Conservation (phyloP, 1,284 basidiomycete genomes). For the Heliocybe sulcata region DNA sequence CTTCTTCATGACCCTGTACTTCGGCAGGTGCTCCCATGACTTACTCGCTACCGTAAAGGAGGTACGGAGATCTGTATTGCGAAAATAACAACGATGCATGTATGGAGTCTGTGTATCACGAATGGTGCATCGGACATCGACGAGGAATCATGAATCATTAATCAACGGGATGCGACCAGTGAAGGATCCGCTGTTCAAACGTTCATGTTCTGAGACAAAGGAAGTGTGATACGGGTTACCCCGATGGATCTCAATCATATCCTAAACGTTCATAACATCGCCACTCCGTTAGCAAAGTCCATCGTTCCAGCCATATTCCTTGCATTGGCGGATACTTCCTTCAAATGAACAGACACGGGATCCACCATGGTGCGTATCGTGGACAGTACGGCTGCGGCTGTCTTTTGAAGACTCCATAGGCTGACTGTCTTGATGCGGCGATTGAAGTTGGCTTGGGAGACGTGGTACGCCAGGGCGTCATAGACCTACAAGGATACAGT, state of each 20-base stretch:
- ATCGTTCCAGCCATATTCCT: not conserved
- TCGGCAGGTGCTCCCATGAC: too few relatives aligned
- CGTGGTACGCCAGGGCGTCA: conserved; percentile 88
- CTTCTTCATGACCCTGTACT: too few relatives aligned
- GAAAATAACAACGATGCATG: too few relatives aligned
- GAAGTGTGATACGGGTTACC: too few relatives aligned
- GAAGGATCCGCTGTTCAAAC: too few relatives aligned
- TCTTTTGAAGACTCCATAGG: conserved; percentile 75
- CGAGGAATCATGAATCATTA: too few relatives aligned
- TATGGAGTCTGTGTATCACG: too few relatives aligned
- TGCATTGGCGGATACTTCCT: conserved; percentile 27
- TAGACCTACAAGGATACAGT: conserved; percentile 48
- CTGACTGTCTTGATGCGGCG: conserved; percentile 82
- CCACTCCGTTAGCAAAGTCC: not conserved
- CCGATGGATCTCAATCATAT: not conserved
- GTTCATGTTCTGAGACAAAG: too few relatives aligned
- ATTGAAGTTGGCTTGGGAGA: conserved; percentile 81
- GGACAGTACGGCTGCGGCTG: conserved; percentile 56
- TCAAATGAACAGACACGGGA: conserved; percentile 39
- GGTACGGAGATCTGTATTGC: too few relatives aligned
- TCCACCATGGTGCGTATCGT: conserved; percentile 53
- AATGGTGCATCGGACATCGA: too few relatives aligned
- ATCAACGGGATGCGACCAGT: too few relatives aligned
- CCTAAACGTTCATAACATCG: not conserved
- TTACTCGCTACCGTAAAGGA: too few relatives aligned